Evolutionary conservation across 768 basidiomycete species (phyloP), one percentile per base, ranked within the genome.

Genomic region (Boletus sp.): DNA sequence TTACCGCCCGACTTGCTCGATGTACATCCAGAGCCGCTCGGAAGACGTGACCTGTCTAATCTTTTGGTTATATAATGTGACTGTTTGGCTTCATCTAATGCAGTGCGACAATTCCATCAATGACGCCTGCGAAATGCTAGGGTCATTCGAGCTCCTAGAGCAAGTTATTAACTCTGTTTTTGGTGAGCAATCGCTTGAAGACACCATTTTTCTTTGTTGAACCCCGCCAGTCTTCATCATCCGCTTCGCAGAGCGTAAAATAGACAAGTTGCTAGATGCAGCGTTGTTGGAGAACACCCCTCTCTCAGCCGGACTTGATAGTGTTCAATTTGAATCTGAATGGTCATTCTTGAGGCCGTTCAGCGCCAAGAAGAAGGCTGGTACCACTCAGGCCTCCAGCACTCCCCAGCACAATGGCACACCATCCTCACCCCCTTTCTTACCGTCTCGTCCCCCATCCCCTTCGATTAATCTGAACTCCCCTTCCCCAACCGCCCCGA

Each of bases 31-130:
- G 95, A 84, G 75, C 63, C 84, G 83, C 57, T 80, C 89, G 21
- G 93, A 97, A 61, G 91, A 98, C 67, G 72, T 97, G 30, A 84
- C 90, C 5, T 85, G 83, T 65, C 78, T 96, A 25, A 80, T 94
- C 33, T 98, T 98, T 71, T 99, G 97, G 95, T 73, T 96, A 43
- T 91, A 93, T 72, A 99, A 99, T 69, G 81, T 84, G 19, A 92
- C 90, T 10, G 72, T 93, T 29, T 89, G 96, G 81, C 79, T 98
- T 15, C 93, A 98, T 73, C 82, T 98, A 45, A 79, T 99, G 74
- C 84, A 88, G 53, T 93, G 90, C 64, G 91, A 93, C 69, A 81
- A 82, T 51, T 82, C 87, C 17, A 84, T 93, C 60, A 84, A 81
- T 54, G 83, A 84, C 54, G 82, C 85, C 3, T 95, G 92, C 64